Conservation (phyloP, 2,329 filamentous ascomycete genomes). For the Rhytidhysteron rufulum region DNA sequence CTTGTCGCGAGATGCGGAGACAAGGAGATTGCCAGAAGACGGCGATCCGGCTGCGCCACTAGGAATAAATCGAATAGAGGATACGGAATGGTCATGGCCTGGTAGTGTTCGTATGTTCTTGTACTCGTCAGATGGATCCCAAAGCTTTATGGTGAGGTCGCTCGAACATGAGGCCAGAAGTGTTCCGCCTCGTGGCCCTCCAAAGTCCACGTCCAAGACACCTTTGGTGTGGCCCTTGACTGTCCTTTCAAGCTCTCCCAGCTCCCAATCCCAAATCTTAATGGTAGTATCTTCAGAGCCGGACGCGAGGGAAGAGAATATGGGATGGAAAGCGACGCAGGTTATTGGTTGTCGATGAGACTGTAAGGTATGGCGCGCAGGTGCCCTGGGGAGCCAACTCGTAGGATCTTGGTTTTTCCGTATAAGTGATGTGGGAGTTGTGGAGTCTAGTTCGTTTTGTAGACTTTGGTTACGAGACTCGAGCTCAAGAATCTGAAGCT, state of each 20-base stretch:
- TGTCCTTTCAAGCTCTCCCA: slow-evolving; percentile 84
- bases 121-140: slow-evolving; percentile 89
- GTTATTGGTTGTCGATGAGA: slow-evolving; percentile 79
- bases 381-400: slow-evolving; percentile 80
- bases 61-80: slow-evolving; percentile 81
- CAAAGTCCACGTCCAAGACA: slow-evolving; percentile 85
- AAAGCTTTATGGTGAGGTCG: slow-evolving; percentile 90
- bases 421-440: slow-evolving; percentile 74
- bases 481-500: slow-evolving; percentile 94
- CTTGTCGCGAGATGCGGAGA: slow-evolving; percentile 81
- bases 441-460: slow-evolving; percentile 79
- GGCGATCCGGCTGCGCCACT: slow-evolving; percentile 74
- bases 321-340: slow-evolving; percentile 86
- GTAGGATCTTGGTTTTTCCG: slow-evolving; percentile 78
- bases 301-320: slow-evolving; percentile 85
- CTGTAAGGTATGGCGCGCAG: slow-evolving; percentile 76
- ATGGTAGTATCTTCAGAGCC: slow-evolving; percentile 91
- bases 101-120: slow-evolving; percentile 90
- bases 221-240: slow-evolving; percentile 89
- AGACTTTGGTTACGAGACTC: slow-evolving; percentile 70
- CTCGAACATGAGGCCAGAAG: slow-evolving; percentile 80
- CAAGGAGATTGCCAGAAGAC: slow-evolving; percentile 77
- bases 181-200: slow-evolving; percentile 74
- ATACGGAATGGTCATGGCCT: slow-evolving; percentile 90
- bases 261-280: slow-evolving; percentile 96